Conservation (phyloP, 768 basidiomycete genomes). For the Multifurca ochricompacta region DNA sequence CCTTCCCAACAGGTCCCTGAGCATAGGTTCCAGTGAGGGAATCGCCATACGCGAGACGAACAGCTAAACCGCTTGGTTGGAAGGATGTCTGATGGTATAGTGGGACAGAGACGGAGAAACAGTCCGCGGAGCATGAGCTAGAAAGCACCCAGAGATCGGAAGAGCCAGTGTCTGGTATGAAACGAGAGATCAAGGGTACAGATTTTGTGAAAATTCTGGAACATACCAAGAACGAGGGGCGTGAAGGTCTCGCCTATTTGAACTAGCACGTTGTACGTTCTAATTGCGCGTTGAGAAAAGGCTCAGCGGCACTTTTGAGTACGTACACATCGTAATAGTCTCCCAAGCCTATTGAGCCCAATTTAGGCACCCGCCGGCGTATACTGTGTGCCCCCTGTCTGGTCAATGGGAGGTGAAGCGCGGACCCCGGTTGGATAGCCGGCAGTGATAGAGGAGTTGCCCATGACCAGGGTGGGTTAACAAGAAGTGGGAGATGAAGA, state of each 20-base stretch:
- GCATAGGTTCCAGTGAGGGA: conserved; percentile 65
- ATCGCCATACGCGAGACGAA: conserved; percentile 58
- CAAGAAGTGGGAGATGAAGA: background rate
- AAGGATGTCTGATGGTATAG: conserved; percentile 47
- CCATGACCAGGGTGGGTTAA: background rate
- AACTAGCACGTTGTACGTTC: conserved; percentile 57
- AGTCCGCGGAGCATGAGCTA: conserved; percentile 41
- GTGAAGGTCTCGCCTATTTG: conserved; percentile 44
- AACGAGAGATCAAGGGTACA: background rate
- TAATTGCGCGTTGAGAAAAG: conserved; percentile 24
- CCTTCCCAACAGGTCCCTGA: conserved; percentile 52
- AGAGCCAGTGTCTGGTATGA: conserved; percentile 60
- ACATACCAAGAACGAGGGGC: conserved; percentile 55
- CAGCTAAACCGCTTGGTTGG: conserved; percentile 38
- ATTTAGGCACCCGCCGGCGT: background rate
- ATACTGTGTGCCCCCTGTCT: background rate
- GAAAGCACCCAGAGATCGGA: conserved; percentile 72
- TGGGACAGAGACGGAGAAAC: conserved; percentile 32
- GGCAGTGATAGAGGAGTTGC: background rate
- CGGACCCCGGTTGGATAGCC: background rate
- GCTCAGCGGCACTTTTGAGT: no score
- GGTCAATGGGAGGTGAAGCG: conserved; percentile 9
- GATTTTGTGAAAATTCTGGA: background rate
- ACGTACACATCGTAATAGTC: conserved; percentile 57
- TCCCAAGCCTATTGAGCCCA: conserved; percentile 43